Conservation (phyloP, 257 asterid genomes). For the Marsdenia floribunda region DNA sequence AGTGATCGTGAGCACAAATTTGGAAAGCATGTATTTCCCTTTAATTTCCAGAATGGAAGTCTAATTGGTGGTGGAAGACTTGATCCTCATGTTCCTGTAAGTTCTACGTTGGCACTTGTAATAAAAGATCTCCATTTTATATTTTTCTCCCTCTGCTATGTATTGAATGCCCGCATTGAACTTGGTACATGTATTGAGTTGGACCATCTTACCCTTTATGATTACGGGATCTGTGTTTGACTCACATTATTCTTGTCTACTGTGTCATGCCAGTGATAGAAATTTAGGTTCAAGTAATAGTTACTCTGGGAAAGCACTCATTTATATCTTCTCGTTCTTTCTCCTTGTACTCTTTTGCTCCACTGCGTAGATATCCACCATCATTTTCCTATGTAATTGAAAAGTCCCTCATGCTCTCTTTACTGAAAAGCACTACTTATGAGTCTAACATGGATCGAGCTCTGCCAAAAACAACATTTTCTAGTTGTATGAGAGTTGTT, state of each 20-base stretch:
- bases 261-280: not conserved
- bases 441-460: not conserved
- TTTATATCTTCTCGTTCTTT: no score
- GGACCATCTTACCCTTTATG: not conserved
- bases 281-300: not conserved
- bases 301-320: not conserved
- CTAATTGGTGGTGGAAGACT: conserved; percentile 70
- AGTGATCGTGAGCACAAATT: conserved; percentile 80
- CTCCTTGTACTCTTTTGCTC: not conserved
- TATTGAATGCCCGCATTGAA: not conserved
- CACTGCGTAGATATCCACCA: not conserved
- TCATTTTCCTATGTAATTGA: not conserved
- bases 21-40: conserved; percentile 64
- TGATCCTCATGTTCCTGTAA: conserved; percentile 57
- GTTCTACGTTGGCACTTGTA: conserved; percentile 13
- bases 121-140: not conserved
- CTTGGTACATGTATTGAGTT: not conserved
- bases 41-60: conserved; percentile 66
- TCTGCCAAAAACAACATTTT: no score
- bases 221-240: not conserved
- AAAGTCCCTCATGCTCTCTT: not conserved
- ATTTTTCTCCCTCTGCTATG: not conserved
- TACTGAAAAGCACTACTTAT: not conserved
- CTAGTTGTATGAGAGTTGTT: no score
- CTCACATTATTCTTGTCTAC: not conserved